Conservation (phyloP, 305 asterid species). For the Withania somnifera region DNA sequence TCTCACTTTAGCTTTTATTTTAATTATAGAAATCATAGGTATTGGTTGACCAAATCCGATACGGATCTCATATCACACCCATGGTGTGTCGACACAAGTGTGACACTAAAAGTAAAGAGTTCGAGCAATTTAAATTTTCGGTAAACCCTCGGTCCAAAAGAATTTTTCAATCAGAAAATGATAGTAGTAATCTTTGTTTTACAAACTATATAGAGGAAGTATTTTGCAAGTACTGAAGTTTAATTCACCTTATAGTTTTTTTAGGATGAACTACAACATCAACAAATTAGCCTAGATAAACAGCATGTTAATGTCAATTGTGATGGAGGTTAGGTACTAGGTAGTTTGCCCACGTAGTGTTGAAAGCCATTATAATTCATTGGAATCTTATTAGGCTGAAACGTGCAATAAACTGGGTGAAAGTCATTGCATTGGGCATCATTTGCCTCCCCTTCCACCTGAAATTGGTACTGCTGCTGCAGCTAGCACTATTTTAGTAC, state of each 20-base stretch:
- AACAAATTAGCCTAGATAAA: not conserved
- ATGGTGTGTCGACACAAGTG: too few species aligned
- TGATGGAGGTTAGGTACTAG: not conserved
- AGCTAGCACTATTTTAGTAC: not conserved
- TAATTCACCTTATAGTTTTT: not conserved
- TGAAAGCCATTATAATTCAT: not conserved
- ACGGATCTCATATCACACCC: too few species aligned
- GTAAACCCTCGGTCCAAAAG: too few species aligned
- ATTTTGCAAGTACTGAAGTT: not conserved
- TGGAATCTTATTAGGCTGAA: not conserved
- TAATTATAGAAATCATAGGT: too few species aligned
- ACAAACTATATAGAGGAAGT: not conserved
- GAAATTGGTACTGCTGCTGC: not conserved
- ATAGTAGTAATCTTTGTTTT: not conserved
- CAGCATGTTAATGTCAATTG: not conserved
- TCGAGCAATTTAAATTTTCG: too few species aligned
- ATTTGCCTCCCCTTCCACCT: not conserved
- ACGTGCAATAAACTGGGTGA: not conserved
- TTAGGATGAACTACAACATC: not conserved
- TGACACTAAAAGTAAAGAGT: too few species aligned
- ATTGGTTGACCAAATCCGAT: too few species aligned
- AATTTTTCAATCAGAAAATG: too few species aligned
- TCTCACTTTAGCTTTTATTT: too few species aligned
- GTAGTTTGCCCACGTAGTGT: not conserved
- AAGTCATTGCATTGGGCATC: not conserved